Conservation (phyloP, 2,329 filamentous ascomycete genomes). For the Ascochyta pisi region DNA sequence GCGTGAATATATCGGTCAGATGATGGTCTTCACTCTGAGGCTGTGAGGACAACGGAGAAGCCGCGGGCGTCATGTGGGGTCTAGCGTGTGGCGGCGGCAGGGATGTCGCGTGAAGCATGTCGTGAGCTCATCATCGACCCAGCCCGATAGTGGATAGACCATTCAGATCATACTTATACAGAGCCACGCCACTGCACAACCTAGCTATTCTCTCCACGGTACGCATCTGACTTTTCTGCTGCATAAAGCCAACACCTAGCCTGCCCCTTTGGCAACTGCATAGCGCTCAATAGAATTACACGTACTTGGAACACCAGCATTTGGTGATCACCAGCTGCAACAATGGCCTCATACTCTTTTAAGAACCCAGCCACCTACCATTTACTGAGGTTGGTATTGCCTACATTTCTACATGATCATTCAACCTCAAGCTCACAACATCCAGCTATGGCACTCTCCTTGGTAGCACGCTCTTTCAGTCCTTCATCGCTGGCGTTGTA, state of each 20-base stretch:
- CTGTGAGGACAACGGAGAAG: background rate
- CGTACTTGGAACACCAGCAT: background rate
- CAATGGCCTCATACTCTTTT: constrained; percentile 58
- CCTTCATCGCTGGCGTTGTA: constrained; percentile 76
- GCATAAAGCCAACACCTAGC: background rate
- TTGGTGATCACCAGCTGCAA: constrained; percentile 4
- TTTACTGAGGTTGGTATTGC: constrained; percentile 67
- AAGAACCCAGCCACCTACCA: constrained; percentile 76
- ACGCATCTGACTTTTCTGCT: background rate
- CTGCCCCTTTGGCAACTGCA: background rate
- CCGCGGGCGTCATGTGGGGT: background rate
- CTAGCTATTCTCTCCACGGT: background rate
- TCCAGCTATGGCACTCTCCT: constrained; percentile 84
- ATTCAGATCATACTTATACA: background rate
- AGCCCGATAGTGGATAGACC: constrained; percentile 3
- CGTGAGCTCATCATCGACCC: constrained; percentile 32
- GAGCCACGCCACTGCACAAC: background rate
- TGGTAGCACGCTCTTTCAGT: constrained; percentile 86
- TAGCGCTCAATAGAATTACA: background rate
- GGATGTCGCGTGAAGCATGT: constrained; percentile 6
- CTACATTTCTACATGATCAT: background rate
- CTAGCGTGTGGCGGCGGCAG: background rate
- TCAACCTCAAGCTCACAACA: constrained; percentile 9
- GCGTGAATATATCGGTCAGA: background rate
- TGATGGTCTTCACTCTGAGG: background rate